phyloP scores from a whole-genome alignment of 1,284 basidiomycete genomes.

The Golubevia sp. region DNA sequence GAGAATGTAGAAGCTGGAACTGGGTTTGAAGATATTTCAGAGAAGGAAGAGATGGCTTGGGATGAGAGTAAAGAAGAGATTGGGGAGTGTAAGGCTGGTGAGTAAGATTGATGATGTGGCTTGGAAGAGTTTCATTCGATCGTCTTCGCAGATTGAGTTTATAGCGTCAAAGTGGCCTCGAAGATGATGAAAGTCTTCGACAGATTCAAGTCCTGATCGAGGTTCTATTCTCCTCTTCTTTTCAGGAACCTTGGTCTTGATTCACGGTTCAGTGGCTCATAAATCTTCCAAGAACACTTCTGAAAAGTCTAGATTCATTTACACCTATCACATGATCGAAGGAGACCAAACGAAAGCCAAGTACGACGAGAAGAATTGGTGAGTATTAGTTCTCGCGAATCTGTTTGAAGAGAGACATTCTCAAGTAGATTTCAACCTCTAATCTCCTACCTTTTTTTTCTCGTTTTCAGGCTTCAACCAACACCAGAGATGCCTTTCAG shows the following conservation, averaged over 20 bases:
- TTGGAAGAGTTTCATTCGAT: not conserved
- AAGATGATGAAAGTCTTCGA: no score
- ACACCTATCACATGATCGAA: conserved; percentile 55
- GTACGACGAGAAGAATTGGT: conserved; percentile 46
- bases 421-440: not conserved
- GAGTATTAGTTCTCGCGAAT: not conserved
- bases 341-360: conserved; percentile 18
- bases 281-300: conserved; percentile 38
- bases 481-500: conserved; percentile 22
- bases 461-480: conserved; percentile 24
- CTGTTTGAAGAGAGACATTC: not conserved
- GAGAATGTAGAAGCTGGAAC: conserved; percentile 24
- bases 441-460: not conserved
- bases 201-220: no score
- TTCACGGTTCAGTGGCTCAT: conserved; percentile 48
- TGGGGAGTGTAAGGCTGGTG: conserved; percentile 33
- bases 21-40: conserved; percentile 15
- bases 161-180: no score
- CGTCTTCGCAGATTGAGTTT: no score
- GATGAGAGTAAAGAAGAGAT: conserved; percentile 13
- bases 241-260: conserved; percentile 36
- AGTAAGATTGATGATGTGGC: not conserved
- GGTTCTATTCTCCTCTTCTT: not conserved
- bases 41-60: conserved; percentile 32
- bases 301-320: conserved; percentile 34